A percentile compares a stretch with the other conserved stretches of the same genome.
Conservation (phyloP, 2,329 filamentous ascomycete genomes). For the Penicillium concentricum region DNA sequence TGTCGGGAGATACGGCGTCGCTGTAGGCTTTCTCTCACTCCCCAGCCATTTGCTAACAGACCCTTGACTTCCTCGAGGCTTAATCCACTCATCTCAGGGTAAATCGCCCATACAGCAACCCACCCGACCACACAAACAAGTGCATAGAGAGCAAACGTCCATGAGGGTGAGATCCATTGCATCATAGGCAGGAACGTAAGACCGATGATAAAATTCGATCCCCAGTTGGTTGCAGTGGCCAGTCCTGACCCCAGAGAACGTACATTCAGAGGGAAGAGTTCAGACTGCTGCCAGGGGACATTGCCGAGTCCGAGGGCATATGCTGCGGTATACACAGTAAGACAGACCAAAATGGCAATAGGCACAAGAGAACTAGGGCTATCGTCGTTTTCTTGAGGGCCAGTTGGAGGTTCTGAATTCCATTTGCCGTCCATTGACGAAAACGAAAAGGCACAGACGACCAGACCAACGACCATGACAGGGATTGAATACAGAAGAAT, state of each 20-base stretch:
- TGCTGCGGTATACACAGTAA: constrained; percentile 79
- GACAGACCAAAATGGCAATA: constrained; percentile 66
- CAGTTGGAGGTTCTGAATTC: constrained; percentile 13
- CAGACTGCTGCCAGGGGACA: constrained; percentile 94
- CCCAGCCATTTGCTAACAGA: constrained; percentile 71
- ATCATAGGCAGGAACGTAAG: constrained; percentile 87
- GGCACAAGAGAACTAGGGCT: constrained; percentile 32
- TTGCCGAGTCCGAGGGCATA: constrained; percentile 88
- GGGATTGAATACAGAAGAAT: constrained; percentile 83
- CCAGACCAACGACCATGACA: constrained; percentile 73
- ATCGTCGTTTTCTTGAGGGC: constrained; percentile 25
- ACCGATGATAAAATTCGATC: constrained; percentile 79
- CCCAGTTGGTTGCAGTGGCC: constrained; percentile 79
- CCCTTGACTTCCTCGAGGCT: constrained; percentile 76
- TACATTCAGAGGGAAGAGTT: constrained; percentile 72
- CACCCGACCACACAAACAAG: constrained; percentile 66
- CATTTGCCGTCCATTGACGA: constrained; percentile 55
- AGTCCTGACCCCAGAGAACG: constrained; percentile 62
- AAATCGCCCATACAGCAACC: constrained; percentile 67
- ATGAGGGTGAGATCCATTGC: constrained; percentile 68
- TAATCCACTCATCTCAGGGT: constrained; percentile 82
- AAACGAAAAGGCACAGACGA: constrained; percentile 72
- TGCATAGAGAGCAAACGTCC: constrained; percentile 82
- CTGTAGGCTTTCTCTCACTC: constrained; percentile 54
- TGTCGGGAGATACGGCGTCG: constrained; percentile 1